Base-by-base conservation (phyloP, 2,329 filamentous ascomycete genomes). In the Magnaporthiopsis rhizophila region DNA sequence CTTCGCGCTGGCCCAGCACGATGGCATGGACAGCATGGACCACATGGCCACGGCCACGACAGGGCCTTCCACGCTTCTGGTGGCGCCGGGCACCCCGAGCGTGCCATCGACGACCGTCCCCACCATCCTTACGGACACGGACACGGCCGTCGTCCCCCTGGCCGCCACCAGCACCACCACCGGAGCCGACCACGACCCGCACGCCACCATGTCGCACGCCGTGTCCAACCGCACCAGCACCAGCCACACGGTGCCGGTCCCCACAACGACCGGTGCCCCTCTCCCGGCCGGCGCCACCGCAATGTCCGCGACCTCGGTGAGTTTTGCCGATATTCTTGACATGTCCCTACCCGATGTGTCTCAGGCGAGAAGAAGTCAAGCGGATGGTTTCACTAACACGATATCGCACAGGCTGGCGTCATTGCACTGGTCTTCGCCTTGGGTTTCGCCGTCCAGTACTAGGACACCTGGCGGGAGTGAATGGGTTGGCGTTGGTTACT, bases 381-480 rank as follows among this genome's bases (percentile, higher is more conserved):
- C 3, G 28, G 7, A 18, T 6, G 11, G 11, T 18, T 15, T n/a
- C 13, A 32, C 61, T 62, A 32, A 62, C 61, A n/a, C 30, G 28
- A 36, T 3, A 28, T 18, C 15, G 24, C 26, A 13, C 13, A 64
- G 63, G 45, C 63, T 64, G 58, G 58, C 8, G 13, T 61, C 28
- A 38, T 64, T 13, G 63, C 58, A 21, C 13, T 60, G 15, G 9
- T 64, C 6, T n/a, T 60, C 3, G 63, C 63, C 3, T 9, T 64
- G 15, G 63, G 50, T n/a, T 18, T 64, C 32, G 59, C 45, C n/a
- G 30, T 30, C 24, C 63, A 61, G 59, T 64, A 61, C 58, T 62
- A 62, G 26, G n/a, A 11, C 60, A 36, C 59, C 26, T 56, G 21
- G n/a, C 24, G 45, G n/a, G 3, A 18, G 38, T 30, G 21, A 26